These are phyloP conservation scores for Halophytophthora batemanensis DNA, from an alignment of 352 stramenopile genomes.

Conservation along the genomic window DNA sequence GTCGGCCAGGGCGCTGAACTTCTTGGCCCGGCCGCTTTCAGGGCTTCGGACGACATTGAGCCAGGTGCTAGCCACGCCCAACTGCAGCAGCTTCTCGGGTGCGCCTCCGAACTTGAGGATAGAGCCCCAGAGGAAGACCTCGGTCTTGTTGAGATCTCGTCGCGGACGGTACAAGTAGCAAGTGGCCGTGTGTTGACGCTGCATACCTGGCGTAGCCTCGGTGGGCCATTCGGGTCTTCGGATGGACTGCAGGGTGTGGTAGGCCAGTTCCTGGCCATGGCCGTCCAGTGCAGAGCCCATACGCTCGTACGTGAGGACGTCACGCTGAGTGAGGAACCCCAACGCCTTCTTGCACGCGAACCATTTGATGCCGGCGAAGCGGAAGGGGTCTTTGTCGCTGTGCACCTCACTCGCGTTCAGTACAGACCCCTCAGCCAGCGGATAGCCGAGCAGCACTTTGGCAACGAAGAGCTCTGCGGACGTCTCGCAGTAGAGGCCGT, in stretches of 20 bases:
- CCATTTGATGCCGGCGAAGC: constrained; percentile 35
- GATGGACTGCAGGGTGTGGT: constrained; percentile 32
- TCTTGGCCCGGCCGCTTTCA: constrained; percentile 30
- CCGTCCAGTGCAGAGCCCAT: constrained; percentile 25
- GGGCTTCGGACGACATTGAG: constrained; percentile 32
- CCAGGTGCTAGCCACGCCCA: constrained; percentile 24
- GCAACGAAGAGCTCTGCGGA: constrained; percentile 20
- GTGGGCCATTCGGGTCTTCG: constrained; percentile 29
- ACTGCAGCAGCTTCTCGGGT: constrained; percentile 31
- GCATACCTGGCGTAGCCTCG: constrained; percentile 19
- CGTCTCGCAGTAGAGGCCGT: constrained; percentile 27
- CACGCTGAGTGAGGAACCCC: constrained; percentile 21
- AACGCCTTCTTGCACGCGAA: constrained; percentile 18
- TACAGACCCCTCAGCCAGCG: constrained; percentile 17
- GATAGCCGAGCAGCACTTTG: constrained; percentile 23
- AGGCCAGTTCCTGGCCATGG: constrained; percentile 21
- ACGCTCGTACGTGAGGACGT: constrained; percentile 34
- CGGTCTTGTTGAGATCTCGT: constrained; percentile 24
- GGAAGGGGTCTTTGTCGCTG: constrained; percentile 22
- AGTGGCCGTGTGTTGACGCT: constrained; percentile 22
- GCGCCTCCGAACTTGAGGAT: constrained; percentile 29
- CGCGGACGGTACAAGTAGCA: constrained; percentile 29
- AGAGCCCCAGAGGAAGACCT: constrained; percentile 32
- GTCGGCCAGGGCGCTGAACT: constrained; percentile 26
- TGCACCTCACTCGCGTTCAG: constrained; percentile 23